These are phyloP conservation scores for Coriolopsis trogii DNA, from an alignment of 1,284 basidiomycete species.

Conservation along the genomic window DNA sequence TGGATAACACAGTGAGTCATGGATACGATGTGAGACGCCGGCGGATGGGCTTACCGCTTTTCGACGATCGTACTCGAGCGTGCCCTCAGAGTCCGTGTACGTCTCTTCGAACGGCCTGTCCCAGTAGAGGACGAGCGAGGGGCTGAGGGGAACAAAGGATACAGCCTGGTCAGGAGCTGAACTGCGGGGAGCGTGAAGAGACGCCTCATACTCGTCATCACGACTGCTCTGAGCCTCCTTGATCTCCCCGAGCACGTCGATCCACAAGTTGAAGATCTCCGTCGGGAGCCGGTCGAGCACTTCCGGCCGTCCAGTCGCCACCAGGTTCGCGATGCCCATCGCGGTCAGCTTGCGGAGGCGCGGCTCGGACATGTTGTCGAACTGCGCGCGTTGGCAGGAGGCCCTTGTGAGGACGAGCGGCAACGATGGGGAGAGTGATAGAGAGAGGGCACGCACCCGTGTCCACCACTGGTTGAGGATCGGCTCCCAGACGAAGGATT, in stretches of 20 bases:
- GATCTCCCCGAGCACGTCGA: slow-evolving; percentile 88
- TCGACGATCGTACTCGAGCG: slow-evolving; percentile 70
- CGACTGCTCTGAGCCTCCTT: slow-evolving; percentile 62
- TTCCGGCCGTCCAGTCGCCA: slow-evolving; percentile 68
- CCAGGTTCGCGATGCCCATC: slow-evolving; percentile 73
- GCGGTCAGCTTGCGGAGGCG: slow-evolving; percentile 74
- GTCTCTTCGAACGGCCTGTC: slow-evolving; percentile 58
- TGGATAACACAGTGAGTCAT: slow-evolving; percentile 32
- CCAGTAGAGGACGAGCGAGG: slow-evolving; percentile 60
- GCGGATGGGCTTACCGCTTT: slow-evolving; percentile 51
- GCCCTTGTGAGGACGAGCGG: too few species aligned
- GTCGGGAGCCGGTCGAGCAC: slow-evolving; percentile 70
- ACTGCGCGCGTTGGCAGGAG: slow-evolving; percentile 50
- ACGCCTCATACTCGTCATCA: slow-evolving; percentile 35
- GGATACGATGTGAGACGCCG: not conserved
- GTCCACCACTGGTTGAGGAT: slow-evolving; percentile 82
- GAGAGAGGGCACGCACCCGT: slow-evolving; percentile 48
- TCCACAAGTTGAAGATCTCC: slow-evolving; percentile 87
- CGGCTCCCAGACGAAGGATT: slow-evolving; percentile 60
- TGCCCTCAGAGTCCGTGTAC: slow-evolving; percentile 62
- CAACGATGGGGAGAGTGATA: too few species aligned
- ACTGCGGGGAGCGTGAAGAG: not conserved
- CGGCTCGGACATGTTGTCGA: slow-evolving; percentile 83
- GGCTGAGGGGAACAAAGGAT: slow-evolving; percentile 5
- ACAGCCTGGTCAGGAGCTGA: not conserved